Evolutionary conservation across 345 rosid species (phyloP).

Genomic region (Geranium rotundifolium): DNA sequence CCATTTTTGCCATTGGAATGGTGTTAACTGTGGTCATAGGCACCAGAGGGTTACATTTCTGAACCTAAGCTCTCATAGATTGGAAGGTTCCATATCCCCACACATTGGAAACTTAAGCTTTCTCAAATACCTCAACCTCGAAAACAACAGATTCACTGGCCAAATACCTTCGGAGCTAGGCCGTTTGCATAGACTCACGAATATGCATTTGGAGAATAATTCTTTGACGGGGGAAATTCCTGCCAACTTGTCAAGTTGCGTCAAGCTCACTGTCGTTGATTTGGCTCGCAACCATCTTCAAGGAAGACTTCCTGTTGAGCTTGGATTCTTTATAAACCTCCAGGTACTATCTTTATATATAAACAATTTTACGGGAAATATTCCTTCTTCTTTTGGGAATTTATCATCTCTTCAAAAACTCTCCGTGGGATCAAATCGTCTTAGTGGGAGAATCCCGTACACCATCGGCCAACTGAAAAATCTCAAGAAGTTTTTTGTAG

Average conservation of each 20-base stretch:
- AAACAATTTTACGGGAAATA: conserved; percentile 17
- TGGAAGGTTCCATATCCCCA: background rate
- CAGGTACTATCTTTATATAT: accelerated
- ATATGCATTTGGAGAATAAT: background rate
- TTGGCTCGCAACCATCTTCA: background rate
- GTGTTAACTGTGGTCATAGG: conserved; percentile 1
- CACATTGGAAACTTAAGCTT: conserved; percentile 9
- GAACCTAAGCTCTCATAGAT: background rate
- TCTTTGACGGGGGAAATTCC: background rate
- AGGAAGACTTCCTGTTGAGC: conserved; percentile 12
- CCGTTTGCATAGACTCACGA: background rate
- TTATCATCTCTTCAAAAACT: conserved; percentile 2
- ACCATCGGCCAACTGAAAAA: background rate
- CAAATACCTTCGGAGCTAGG: conserved; percentile 2
- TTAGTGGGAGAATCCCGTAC: conserved; percentile 10
- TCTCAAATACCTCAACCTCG: background rate
- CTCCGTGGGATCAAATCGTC: background rate
- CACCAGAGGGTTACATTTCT: background rate
- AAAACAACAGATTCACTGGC: background rate
- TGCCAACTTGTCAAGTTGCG: conserved; percentile 7
- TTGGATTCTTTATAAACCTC: conserved; percentile 13
- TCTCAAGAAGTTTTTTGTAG: background rate
- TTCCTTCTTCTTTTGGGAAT: conserved; percentile 21
- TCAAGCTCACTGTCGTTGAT: accelerated
- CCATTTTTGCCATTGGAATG: conserved; percentile 2